Percentiles rank a stretch among this genome's conserved stretches.
Evolutionary conservation across 495 filamentous ascomycete species (phyloP).

Genomic region (Neurospora sublineolata): DNA sequence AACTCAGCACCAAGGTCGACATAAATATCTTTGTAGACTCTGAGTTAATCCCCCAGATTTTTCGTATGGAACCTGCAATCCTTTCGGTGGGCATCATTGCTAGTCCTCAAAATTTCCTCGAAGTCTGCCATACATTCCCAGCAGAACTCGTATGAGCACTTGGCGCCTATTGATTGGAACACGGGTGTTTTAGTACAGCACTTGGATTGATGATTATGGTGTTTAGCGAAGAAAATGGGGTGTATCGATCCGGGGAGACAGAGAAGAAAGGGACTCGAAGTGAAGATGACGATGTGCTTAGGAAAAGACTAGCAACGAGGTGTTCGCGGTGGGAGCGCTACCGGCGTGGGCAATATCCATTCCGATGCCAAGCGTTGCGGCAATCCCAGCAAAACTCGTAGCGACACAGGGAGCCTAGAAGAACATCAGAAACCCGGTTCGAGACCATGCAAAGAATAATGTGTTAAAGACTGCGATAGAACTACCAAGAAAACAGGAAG

Average conservation of each 20-base stretch:
- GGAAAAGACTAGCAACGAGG: background rate
- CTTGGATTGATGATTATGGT: background rate
- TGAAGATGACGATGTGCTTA: background rate
- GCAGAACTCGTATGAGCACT: constrained; percentile 14
- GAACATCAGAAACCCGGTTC: background rate
- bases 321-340: background rate
- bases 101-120: constrained; percentile 3
- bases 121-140: constrained; percentile 16
- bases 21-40: background rate
- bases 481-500: background rate
- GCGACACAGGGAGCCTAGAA: background rate
- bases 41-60: background rate
- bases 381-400: constrained; percentile 14
- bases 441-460: background rate
- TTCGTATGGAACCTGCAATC: constrained; percentile 8
- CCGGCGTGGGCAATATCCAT: background rate
- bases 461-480: background rate
- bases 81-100: constrained; percentile 7
- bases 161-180: constrained; percentile 2
- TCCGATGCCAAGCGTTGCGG: background rate
- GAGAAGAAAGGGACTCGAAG: background rate
- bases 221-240: background rate
- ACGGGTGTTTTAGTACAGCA: background rate
- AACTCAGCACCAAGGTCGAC: too few relatives aligned
- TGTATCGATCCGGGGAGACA: background rate